Conservation (phyloP, 164 flowering plant genomes). For the Piper longum region DNA sequence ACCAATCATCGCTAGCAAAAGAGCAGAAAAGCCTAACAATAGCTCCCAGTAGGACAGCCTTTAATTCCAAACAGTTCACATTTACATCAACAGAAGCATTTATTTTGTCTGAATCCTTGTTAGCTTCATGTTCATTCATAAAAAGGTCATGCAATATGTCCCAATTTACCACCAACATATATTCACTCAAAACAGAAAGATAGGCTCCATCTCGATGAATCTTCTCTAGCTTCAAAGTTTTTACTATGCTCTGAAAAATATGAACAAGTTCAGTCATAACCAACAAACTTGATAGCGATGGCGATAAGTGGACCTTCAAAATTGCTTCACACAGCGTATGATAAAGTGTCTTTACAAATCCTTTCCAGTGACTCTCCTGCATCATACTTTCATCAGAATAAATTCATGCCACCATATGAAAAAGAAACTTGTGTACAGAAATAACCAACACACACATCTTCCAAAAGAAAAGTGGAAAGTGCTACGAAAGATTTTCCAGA, state of each 20-base stretch:
- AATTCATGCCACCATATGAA: neutral
- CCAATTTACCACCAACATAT: slow-evolving; percentile 36
- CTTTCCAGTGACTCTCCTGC: slow-evolving; percentile 44
- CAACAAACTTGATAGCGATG: slow-evolving; percentile 20
- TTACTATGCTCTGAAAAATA: slow-evolving; percentile 42
- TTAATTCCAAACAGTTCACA: slow-evolving; percentile 6
- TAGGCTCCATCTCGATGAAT: slow-evolving; percentile 21
- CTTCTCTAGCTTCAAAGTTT: slow-evolving; percentile 33
- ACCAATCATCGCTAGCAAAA: slow-evolving; percentile 23
- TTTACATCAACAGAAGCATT: slow-evolving; percentile 7
- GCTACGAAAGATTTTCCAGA: slow-evolving; percentile 37
- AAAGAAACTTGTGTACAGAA: neutral
- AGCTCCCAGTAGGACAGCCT: slow-evolving; percentile 35
- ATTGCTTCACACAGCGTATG: slow-evolving; percentile 28
- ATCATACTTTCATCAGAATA: slow-evolving; percentile 5
- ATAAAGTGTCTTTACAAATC: slow-evolving; percentile 29
- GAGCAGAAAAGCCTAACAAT: slow-evolving; percentile 61
- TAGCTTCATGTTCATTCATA: slow-evolving; percentile 7
- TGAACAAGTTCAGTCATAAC: slow-evolving; percentile 30
- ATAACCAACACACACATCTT: slow-evolving; percentile 27
- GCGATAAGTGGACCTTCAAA: slow-evolving; percentile 13
- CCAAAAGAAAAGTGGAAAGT: slow-evolving; percentile 33
- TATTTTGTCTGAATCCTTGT: slow-evolving; percentile 1
- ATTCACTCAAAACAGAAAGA: slow-evolving; percentile 20
- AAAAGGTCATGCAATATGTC: slow-evolving; percentile 18